Conservation (phyloP, 441 rosid species). For the Bocquillonia castaneifolia region DNA sequence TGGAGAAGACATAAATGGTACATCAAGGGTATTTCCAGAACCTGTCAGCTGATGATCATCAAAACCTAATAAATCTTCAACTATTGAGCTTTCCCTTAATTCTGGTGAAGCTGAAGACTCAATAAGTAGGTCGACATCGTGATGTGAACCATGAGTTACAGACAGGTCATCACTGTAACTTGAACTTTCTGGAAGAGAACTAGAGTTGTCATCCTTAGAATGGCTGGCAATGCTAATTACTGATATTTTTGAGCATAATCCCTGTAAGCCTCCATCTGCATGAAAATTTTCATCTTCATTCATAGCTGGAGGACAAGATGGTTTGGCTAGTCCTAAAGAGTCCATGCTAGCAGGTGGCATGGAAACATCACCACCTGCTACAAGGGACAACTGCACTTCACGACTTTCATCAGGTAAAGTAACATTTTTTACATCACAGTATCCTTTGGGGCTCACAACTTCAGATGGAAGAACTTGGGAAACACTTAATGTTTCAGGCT, state of each 20-base stretch:
- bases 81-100: constrained; percentile 19
- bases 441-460: constrained; percentile 15
- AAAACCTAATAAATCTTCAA: constrained; percentile 30
- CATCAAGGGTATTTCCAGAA: constrained; percentile 22
- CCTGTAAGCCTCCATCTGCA: constrained; percentile 23
- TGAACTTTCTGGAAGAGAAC: constrained; percentile 22
- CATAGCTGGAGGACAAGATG: constrained; percentile 4
- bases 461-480: constrained; percentile 21
- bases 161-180: constrained; percentile 21
- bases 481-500: constrained; percentile 25
- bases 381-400: constrained; percentile 13
- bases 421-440: constrained; percentile 6
- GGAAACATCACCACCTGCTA: constrained; percentile 12
- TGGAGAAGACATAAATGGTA: constrained; percentile 12
- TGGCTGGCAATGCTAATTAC: constrained; percentile 21
- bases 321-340: constrained; percentile 11
- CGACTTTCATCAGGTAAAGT: constrained; percentile 24
- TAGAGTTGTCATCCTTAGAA: constrained; percentile 20
- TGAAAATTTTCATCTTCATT: constrained; percentile 25
- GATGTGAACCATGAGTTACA: constrained; percentile 21
- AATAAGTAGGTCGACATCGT: constrained; percentile 8
- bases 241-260: constrained; percentile 28
- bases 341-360: neutral
- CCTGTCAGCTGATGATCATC: constrained; percentile 29
- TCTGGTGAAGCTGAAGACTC: constrained; percentile 22